Evolutionary conservation across 192 early-diverging fungal genomes (phyloP).

Genomic region (Dimargaris xerosporica): DNA sequence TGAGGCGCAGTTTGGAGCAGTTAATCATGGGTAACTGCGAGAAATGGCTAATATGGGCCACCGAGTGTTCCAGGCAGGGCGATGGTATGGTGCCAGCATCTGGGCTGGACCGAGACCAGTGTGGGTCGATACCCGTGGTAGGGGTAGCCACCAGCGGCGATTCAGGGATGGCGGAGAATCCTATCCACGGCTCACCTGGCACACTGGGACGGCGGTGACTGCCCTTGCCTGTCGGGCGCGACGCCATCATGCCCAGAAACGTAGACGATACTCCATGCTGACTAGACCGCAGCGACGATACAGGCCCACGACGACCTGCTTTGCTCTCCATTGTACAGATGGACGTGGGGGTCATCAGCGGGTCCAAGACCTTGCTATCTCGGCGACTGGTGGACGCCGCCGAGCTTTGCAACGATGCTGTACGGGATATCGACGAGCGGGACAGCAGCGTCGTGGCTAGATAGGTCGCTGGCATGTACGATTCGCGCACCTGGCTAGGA

Average conservation of each 20-base stretch:
- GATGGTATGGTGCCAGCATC: not conserved
- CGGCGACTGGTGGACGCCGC: not conserved
- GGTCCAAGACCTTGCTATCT: not conserved
- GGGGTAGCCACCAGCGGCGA: not conserved
- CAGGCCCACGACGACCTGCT: not conserved
- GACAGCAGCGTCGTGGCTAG: not conserved
- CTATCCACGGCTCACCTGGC: not conserved
- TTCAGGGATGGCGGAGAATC: not conserved
- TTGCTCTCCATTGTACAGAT: not conserved
- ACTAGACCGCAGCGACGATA: not conserved
- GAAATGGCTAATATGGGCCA: conserved; percentile 24
- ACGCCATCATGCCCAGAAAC: not conserved
- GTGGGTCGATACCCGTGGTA: not conserved
- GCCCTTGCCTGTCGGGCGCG: too few species aligned
- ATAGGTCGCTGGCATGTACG: not conserved
- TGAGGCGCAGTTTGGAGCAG: conserved; percentile 33
- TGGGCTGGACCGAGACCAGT: not conserved
- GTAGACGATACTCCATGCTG: not conserved
- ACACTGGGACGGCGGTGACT: too few species aligned
- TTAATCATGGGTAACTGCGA: conserved; percentile 29
- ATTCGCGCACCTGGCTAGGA: conserved; percentile 15
- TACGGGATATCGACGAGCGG: not conserved
- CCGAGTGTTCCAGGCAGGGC: not conserved
- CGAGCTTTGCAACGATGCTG: not conserved
- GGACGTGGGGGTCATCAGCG: not conserved